Evolutionary conservation across 78 protist species (phyloP), one percentile per base, ranked within the genome.

Genomic region (Bodo saltans): DNA sequence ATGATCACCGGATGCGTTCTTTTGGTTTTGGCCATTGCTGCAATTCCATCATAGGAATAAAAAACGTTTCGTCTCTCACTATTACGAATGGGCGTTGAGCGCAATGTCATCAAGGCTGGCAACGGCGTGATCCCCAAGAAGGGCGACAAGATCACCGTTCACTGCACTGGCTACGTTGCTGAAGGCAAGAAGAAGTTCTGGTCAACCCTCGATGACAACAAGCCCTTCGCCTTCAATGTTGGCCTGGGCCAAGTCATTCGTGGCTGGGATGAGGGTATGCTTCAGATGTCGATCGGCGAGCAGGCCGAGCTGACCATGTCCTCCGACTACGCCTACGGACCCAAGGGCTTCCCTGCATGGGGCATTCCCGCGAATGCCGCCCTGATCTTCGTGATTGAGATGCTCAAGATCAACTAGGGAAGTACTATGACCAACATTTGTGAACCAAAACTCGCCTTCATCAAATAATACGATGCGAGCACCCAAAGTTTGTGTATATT

Each of bases 181-280:
- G 81, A 76, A 39, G 81, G 81, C 40, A 94, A 95, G 4, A 11
- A 27, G 35, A 84, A 91, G 85, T 94, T 95, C 72, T 96, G 94
- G 85, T 88, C 94, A 21, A 80, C 92, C 27, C 83, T 91, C 34
- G 95, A 87, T 68, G 81, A 93, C 37, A 37, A 28, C 69, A 37
- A 78, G 72, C 90, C 87, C 32, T 95, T 95, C 84, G 0, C 2
- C 25, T 92, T 91, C 89, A 53, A 42, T 4, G 4, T 88, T 30
- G 93, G 93, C 34, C 0, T 67, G 23, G 86, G 91, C 2, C 35
- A 78, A 27, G 96, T 94, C 72, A 93, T 93, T 88, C 79, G 79
- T 76, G 96, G 95, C 25, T 94, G 95, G 96, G 97, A 94, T 80
- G 30, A 0, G 23, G 97, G 95, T 8, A 90, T 95, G 1, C 91